A percentile compares a stretch with the other conserved stretches of the same genome.
phyloP scores from a whole-genome alignment of 208 protist genomes.

The Acanthamoeba lenticulata region DNA sequence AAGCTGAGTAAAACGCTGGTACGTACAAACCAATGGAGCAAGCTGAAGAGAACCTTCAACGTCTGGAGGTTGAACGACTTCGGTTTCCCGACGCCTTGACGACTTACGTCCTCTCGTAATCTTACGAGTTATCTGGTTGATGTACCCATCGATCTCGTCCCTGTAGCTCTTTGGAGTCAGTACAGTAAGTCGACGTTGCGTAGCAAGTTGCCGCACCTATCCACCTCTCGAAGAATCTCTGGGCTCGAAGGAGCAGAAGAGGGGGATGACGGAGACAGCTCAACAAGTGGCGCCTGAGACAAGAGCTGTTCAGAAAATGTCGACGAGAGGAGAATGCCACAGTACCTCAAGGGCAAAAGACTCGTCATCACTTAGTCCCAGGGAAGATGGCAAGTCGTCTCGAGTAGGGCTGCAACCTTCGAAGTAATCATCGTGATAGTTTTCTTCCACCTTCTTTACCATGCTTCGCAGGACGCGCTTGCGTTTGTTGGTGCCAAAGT shows the following conservation, averaged over 20 bases:
- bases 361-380: too few species aligned
- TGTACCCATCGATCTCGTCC: conserved; percentile 43
- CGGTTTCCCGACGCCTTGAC: not conserved
- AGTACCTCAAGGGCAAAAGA: not conserved
- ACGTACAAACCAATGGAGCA: too few species aligned
- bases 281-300: not conserved
- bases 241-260: not conserved
- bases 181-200: not conserved
- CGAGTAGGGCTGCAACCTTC: too few species aligned
- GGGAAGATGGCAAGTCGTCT: too few species aligned
- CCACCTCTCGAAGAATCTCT: not conserved
- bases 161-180: not conserved
- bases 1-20: too few species aligned
- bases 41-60: too few species aligned
- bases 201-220: not conserved
- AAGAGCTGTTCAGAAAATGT: too few species aligned
- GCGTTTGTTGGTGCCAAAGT: conserved; percentile 33
- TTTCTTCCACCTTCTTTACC: conserved; percentile 38
- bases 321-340: not conserved
- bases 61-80: too few species aligned
- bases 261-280: not conserved
- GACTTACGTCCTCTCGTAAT: not conserved
- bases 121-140: not conserved
- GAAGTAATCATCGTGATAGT: not conserved
- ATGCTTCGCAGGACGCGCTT: conserved; percentile 6